Evolutionary conservation across 495 filamentous ascomycete genomes (phyloP), one percentile per base, ranked within the genome.

Genomic region (Xylaria sp.): DNA sequence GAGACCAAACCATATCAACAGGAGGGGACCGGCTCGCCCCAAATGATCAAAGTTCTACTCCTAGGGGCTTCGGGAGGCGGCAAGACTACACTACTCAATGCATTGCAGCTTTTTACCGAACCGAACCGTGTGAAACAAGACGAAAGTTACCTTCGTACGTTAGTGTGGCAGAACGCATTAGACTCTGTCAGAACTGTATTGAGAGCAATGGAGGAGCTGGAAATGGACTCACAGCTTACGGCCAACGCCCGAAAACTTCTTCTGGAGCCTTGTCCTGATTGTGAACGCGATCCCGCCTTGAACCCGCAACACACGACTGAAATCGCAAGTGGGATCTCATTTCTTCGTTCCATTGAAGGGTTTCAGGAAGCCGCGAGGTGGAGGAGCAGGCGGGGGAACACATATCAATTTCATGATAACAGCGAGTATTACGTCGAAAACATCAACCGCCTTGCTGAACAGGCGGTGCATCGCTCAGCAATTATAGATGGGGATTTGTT

Each of bases 61-160:
- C 19, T 65, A 52, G 62, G 62, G 24, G 29, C 62, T 65, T 65
- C 62, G 26, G 62, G 62, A 5, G 29, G 41, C 9, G 62, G 62
- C 7, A 65, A 65, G 31, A 31, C 62, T 15, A 65, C 62, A 26
- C 29, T 65, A 21, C 41, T 65, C 44, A 48, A 65, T 52, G 9
- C 43, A 19, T 21, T 65, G 15, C 43, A 14, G 29, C 62, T 48
- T 44, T 65, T 35, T 65, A 37, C 19, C 6, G 43, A 37, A 9
- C 14, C 14, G 0, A 29, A 50, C 19, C 7, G 31, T 50, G 44
- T 35, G 29, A 50, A 14, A 17, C 15, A 17, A 1, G 43, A 65
- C 11, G 17, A 41, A 17, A 14, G 31, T 35, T 5, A 50, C 29
- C 8, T 33, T 48, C 44, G 43, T 15, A 35, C 24, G 11, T 35